Percentiles rank a stretch among this genome's conserved stretches.
Conservation (phyloP, 2,329 filamentous ascomycete species). For the Epichloe hybrida region DNA sequence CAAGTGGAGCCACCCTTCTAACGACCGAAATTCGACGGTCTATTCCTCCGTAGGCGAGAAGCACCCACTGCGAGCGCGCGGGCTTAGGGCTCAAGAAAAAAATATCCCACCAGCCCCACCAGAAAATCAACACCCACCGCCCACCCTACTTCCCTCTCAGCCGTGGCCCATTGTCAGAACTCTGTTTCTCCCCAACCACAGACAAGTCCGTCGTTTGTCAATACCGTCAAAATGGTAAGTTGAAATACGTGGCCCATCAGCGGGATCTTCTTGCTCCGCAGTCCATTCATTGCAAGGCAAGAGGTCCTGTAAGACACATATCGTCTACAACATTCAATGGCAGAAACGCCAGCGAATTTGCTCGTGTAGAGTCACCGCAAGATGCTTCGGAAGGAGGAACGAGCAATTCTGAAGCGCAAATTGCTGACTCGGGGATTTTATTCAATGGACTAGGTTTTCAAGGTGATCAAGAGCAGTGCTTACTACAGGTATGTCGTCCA, state of each 20-base stretch:
- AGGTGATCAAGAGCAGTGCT: conserved; percentile 92
- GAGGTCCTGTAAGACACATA: neutral
- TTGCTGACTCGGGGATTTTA: conserved; percentile 86
- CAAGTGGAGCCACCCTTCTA: conserved; percentile 2
- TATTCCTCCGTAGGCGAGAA: conserved; percentile 7
- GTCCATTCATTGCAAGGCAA: neutral
- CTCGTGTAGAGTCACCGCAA: conserved; percentile 70
- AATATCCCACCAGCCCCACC: conserved; percentile 19
- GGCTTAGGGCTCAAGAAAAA: conserved; percentile 23
- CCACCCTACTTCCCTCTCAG: neutral
- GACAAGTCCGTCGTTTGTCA: conserved; percentile 26
- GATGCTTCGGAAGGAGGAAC: conserved; percentile 77
- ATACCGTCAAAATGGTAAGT: conserved; percentile 59
- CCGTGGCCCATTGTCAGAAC: neutral
- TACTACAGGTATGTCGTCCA: conserved; percentile 69
- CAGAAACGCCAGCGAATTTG: conserved; percentile 29
- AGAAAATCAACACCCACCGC: conserved; percentile 15
- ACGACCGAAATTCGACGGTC: neutral
- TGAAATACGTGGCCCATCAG: conserved; percentile 23
- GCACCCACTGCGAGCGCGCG: neutral
- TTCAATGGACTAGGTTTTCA: conserved; percentile 53
- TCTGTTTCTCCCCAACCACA: conserved; percentile 20
- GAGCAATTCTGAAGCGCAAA: conserved; percentile 85
- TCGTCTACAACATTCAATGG: conserved; percentile 9
- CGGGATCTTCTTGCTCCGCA: conserved; percentile 3